Evolutionary conservation across 768 basidiomycete genomes (phyloP).

Genomic region (Hydnomerulius pinastri): DNA sequence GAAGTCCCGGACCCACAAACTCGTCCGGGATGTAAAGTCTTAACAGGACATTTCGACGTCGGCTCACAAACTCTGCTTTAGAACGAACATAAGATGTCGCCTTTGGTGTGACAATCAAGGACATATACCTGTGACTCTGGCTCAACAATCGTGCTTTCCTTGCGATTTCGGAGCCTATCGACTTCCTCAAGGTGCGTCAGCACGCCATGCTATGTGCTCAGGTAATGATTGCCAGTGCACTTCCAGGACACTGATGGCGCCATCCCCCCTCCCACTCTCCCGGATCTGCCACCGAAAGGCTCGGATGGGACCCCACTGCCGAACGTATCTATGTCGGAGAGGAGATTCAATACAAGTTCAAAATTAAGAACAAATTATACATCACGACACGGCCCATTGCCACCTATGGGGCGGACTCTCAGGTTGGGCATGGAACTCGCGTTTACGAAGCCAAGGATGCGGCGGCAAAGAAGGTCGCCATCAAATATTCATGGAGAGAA

Average conservation of each 20-base stretch:
- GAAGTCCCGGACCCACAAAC: background rate
- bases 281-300: background rate
- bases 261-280: conserved; percentile 11
- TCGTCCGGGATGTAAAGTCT: conserved; percentile 1
- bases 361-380: no score
- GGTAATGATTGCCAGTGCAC: background rate
- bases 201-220: background rate
- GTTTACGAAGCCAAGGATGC: no score
- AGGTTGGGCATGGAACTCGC: no score
- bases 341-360: no score
- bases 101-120: conserved; percentile 31
- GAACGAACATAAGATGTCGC: conserved; percentile 22
- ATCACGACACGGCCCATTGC: no score
- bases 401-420: no score
- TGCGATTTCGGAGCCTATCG: background rate
- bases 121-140: conserved; percentile 30
- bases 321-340: no score
- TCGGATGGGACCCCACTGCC: no score
- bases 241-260: conserved; percentile 1
- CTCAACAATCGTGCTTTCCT: conserved; percentile 3
- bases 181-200: conserved; percentile 2
- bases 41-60: background rate
- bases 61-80: background rate
- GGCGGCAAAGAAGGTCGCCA: no score
- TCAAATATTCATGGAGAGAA: no score